phyloP scores from a whole-genome alignment of 495 filamentous ascomycete species.

The Trichoderma parareesei region DNA sequence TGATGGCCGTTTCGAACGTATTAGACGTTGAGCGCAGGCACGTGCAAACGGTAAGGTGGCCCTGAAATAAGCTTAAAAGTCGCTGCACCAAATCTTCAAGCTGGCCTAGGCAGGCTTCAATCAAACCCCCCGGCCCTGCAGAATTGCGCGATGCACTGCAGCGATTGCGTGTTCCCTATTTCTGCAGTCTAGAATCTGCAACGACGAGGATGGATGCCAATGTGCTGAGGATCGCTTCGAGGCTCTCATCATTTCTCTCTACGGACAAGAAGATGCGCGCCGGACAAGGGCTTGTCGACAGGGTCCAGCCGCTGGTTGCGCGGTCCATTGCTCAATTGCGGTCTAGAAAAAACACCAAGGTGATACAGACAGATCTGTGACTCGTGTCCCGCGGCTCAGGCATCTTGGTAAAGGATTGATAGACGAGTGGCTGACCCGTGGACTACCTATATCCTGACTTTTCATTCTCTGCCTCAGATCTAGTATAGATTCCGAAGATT shows the following conservation, averaged over 20 bases:
- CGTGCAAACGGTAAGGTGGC: not conserved
- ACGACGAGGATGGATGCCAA: not conserved
- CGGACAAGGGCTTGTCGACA: not conserved
- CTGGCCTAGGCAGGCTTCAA: not conserved
- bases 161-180: not conserved
- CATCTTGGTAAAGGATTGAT: no score
- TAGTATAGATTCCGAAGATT: no score
- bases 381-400: no score
- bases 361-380: no score
- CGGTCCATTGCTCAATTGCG: not conserved
- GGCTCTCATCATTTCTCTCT: no score
- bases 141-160: conserved; percentile 2
- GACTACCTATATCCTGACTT: no score
- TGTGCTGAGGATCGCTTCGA: no score
- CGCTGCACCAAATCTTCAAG: not conserved
- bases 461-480: no score
- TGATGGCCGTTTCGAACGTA: not conserved
- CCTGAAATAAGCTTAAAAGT: conserved; percentile 7
- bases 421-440: no score
- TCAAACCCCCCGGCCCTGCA: not conserved
- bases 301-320: not conserved
- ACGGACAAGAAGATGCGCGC: not conserved
- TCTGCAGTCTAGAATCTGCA: not conserved
- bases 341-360: not conserved
- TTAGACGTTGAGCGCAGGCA: not conserved